Evolutionary conservation across 306 rosid genomes (phyloP).

Genomic region (Heteromeles arbutifolia): DNA sequence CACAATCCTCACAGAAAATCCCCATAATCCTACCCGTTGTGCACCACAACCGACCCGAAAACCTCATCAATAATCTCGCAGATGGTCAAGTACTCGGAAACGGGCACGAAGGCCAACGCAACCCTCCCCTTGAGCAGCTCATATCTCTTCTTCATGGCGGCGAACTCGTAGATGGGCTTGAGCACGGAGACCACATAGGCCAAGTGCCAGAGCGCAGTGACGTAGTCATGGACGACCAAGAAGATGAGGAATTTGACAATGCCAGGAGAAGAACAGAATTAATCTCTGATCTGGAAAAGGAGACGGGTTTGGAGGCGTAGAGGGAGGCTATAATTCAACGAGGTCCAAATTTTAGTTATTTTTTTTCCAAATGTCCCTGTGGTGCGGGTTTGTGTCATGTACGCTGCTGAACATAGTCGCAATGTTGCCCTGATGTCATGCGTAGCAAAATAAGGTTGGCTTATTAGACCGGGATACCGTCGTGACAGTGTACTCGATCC

Average conservation of each 20-base stretch:
- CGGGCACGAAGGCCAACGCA: conserved; percentile 42
- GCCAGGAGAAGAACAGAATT: conserved; percentile 13
- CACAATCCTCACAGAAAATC: conserved; percentile 42
- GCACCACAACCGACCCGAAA: conserved; percentile 21
- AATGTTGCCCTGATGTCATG: no score
- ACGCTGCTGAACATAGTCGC: no score
- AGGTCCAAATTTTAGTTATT: no score
- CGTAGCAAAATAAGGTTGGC: no score
- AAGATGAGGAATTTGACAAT: conserved; percentile 31
- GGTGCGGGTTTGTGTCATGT: no score
- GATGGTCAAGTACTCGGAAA: conserved; percentile 36
- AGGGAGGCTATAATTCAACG: no score
- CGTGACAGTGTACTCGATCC: no score
- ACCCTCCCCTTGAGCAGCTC: conserved; percentile 65
- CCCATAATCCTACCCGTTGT: conserved; percentile 39
- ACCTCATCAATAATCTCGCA: conserved; percentile 37
- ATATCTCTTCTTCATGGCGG: conserved; percentile 78
- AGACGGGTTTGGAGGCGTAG: no score
- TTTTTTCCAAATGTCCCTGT: no score
- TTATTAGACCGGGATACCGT: no score
- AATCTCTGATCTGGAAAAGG: no score
- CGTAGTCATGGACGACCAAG: conserved; percentile 58
- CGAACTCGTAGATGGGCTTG: conserved; percentile 61
- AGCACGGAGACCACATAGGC: conserved; percentile 88
- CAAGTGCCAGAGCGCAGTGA: conserved; percentile 77